phyloP scores from a whole-genome alignment of 2,329 filamentous ascomycete species.

The Fusarium bulbicola region DNA sequence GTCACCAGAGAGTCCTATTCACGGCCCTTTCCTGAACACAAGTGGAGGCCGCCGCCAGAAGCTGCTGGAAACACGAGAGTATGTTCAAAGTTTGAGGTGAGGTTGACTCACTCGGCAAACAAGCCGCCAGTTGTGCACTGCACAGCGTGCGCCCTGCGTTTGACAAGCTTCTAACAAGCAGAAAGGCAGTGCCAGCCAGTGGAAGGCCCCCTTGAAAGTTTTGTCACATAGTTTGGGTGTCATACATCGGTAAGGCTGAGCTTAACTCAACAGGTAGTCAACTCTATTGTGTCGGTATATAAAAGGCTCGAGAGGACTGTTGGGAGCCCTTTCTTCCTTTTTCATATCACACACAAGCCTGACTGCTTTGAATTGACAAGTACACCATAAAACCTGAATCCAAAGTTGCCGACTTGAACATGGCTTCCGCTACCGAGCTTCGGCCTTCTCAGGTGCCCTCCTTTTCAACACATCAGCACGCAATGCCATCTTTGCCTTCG shows the following conservation, averaged over 20 bases:
- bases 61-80: not conserved
- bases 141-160: slow-evolving; percentile 28
- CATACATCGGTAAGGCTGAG: slow-evolving; percentile 34
- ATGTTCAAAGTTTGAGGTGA: not conserved
- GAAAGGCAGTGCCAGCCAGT: not conserved
- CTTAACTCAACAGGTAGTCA: not conserved
- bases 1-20: not conserved
- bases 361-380: not conserved
- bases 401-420: slow-evolving; percentile 13
- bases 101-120: slow-evolving; percentile 19
- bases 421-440: slow-evolving; percentile 48
- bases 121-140: not conserved
- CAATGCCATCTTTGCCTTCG: not conserved
- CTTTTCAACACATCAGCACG: slow-evolving; percentile 7
- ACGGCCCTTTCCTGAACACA: not conserved
- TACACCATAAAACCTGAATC: not conserved
- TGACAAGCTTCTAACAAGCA: slow-evolving; percentile 23
- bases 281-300: slow-evolving; percentile 1
- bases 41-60: not conserved
- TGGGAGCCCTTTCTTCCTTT: not conserved
- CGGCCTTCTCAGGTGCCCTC: slow-evolving; percentile 33
- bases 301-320: not conserved
- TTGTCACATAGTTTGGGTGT: not conserved
- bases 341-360: not conserved
- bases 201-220: not conserved